A percentile compares a stretch with the other conserved stretches of the same genome.
Conservation (phyloP, 2,329 filamentous ascomycete species). For the Pseudopyrenochaeta lycopersici region DNA sequence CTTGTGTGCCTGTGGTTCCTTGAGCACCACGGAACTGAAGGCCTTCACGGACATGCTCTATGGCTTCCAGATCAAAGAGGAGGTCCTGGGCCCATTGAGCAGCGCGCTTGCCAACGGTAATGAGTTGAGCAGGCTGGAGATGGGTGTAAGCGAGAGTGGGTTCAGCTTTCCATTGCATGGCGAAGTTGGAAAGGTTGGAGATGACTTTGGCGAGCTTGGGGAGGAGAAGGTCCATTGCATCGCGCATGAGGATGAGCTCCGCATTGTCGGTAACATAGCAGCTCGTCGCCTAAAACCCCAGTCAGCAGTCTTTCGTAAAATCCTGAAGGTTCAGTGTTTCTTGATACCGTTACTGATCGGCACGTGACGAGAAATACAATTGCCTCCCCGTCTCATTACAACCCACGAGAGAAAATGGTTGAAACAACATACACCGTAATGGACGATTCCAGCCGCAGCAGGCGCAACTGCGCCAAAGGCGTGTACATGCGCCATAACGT, state of each 20-base stretch:
- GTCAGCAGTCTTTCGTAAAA: slow-evolving; percentile 61
- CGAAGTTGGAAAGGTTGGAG: slow-evolving; percentile 76
- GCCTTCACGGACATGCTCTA: slow-evolving; percentile 73
- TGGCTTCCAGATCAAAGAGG: slow-evolving; percentile 76
- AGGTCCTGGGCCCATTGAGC: slow-evolving; percentile 80
- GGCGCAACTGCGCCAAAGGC: slow-evolving; percentile 78
- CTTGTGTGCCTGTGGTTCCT: slow-evolving; percentile 60
- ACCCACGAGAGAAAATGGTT: slow-evolving; percentile 23
- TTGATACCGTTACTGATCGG: not conserved
- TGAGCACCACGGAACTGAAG: slow-evolving; percentile 75
- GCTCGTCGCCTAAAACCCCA: slow-evolving; percentile 58
- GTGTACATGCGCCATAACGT: slow-evolving; percentile 74
- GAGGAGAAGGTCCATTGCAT: slow-evolving; percentile 78
- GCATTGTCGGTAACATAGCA: slow-evolving; percentile 41
- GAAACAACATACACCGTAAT: slow-evolving; percentile 70
- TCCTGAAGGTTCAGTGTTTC: not conserved
- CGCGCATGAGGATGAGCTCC: slow-evolving; percentile 71
- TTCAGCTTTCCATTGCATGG: slow-evolving; percentile 74
- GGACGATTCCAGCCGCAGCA: slow-evolving; percentile 83
- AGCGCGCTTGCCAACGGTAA: slow-evolving; percentile 73
- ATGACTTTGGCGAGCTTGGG: slow-evolving; percentile 83
- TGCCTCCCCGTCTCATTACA: not conserved
- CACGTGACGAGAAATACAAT: not conserved
- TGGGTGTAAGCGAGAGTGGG: slow-evolving; percentile 83
- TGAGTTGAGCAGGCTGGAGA: slow-evolving; percentile 70